Evolutionary conservation across 345 rosid genomes (phyloP).

Genomic region (Murraya koenigii): DNA sequence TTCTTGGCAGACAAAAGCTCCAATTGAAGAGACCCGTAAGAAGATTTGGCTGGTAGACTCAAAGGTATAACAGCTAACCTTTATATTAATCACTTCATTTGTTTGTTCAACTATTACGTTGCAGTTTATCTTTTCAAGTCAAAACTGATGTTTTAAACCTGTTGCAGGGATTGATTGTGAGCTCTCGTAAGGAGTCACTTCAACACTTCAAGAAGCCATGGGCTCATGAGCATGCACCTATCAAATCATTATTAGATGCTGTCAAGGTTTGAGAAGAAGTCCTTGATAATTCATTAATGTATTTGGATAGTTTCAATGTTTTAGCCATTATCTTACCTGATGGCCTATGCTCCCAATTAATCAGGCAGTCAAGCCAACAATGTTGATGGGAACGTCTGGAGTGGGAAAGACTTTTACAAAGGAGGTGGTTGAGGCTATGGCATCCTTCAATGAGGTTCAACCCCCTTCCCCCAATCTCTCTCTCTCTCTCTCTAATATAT

Average conservation of each 20-base stretch:
- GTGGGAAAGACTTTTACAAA: slow-evolving; percentile 89
- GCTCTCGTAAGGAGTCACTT: slow-evolving; percentile 68
- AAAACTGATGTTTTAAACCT: background rate
- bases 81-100: background rate
- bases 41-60: slow-evolving; percentile 99
- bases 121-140: background rate
- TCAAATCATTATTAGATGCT: slow-evolving; percentile 64
- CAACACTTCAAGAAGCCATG: slow-evolving; percentile 96
- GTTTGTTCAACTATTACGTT: background rate
- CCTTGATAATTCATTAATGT: background rate
- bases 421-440: slow-evolving; percentile 89
- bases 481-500: background rate
- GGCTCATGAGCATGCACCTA: slow-evolving; percentile 86
- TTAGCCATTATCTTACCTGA: slow-evolving; percentile 1
- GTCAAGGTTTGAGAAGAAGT: slow-evolving; percentile 54
- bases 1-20: slow-evolving; percentile 48
- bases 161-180: slow-evolving; percentile 77
- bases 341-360: slow-evolving; percentile 5
- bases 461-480: slow-evolving; percentile 18
- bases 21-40: slow-evolving; percentile 76
- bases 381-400: slow-evolving; percentile 93
- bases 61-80: slow-evolving; percentile 46
- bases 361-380: slow-evolving; percentile 88
- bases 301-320: background rate
- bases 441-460: slow-evolving; percentile 67